Base-by-base conservation (phyloP, 345 rosid species). In the Syzygium oleosum region DNA sequence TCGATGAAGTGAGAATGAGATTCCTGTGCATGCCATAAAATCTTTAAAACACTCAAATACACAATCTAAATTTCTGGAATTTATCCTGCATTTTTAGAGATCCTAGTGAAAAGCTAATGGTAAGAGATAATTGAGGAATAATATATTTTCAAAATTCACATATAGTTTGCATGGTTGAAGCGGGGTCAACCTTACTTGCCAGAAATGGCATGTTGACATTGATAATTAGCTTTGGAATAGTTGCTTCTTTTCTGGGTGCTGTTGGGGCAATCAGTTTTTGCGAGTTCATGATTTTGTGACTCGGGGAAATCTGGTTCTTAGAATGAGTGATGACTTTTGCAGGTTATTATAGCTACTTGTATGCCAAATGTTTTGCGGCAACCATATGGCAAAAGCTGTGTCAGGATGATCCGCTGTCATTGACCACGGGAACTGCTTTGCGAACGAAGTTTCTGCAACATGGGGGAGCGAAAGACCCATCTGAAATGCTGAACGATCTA, bases 391-490 rank as follows among this genome's bases (percentile, higher is more conserved):
- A 92, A 86, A 96, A 95, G 84, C 87, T 95, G 52, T 96, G 98
- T 83, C 89, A 94, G 88, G 98, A 94, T 61, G 98, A 98, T 93
- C 99, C 99, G 7, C 93, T 98, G 56, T 95, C 98, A 73, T 85
- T 91, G 83, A 89, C 89, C 88, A 94, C 97, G 4, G 99, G 99
- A 85, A 90, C 90, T 52, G 91, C 93, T 46, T 93, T 98, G 14
- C 91, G 98, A 88, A 93, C 93, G 59, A 96, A 94, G 86, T 85
- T 96, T 84, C 92, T 98, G 59, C 94, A 89, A 90, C 94, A 95
- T 85, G 98, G 99, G 84, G 99, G 99, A 91, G 98, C 99, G 21
- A 96, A 94, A 92, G 97, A 95, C 79, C 94, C 99, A 59, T 91
- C 91, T 38, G 96, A 93, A 89, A 80, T 98, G 85, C 92, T 98